phyloP scores from a whole-genome alignment of 257 asterid genomes.

The Nicotiana sylvestris region DNA sequence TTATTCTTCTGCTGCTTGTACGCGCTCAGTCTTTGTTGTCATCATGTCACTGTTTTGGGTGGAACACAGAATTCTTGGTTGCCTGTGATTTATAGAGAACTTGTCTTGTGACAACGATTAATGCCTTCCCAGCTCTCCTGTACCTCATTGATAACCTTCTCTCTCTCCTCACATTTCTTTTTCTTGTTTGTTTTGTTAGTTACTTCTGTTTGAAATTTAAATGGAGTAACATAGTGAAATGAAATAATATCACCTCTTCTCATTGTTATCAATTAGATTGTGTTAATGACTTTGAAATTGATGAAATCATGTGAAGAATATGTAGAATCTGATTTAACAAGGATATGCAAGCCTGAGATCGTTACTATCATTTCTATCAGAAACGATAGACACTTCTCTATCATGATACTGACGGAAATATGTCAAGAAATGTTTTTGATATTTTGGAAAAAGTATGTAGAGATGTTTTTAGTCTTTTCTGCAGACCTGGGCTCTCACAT shows the following conservation, averaged over 20 bases:
- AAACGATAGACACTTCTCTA: not conserved
- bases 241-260: not conserved
- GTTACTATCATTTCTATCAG: too few relatives aligned
- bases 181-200: not conserved
- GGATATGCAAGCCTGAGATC: not conserved
- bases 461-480: not conserved
- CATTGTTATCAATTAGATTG: not conserved
- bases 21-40: constrained; percentile 1
- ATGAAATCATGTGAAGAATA: not conserved
- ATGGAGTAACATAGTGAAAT: not conserved
- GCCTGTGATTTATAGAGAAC: constrained; percentile 13
- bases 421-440: not conserved
- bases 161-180: not conserved
- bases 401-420: not conserved
- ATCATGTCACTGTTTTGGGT: constrained; percentile 1
- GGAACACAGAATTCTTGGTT: constrained; percentile 5
- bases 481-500: not conserved
- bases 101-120: not conserved
- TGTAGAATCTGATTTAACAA: constrained; percentile 2
- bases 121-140: not conserved
- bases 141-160: constrained; percentile 5
- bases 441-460: not conserved
- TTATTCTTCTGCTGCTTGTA: not conserved
- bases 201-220: not conserved
- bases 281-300: constrained; percentile 2